phyloP scores from a whole-genome alignment of 2,329 filamentous ascomycete genomes.

The Epichloe aotearoae region DNA sequence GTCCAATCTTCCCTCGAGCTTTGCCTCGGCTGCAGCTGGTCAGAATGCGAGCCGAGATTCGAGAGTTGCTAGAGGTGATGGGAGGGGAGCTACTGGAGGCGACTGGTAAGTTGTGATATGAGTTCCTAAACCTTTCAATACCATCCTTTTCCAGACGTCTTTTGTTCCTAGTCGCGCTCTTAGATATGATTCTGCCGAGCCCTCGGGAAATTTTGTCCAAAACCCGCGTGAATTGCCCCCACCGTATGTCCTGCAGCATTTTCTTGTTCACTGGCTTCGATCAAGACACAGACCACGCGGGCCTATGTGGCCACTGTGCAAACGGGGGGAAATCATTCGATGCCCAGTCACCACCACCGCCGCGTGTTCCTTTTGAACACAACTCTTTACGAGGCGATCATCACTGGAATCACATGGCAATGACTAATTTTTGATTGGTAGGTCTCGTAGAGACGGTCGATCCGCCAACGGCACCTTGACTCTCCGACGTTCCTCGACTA shows the following conservation, averaged over 20 bases:
- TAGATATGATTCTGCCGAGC: not conserved
- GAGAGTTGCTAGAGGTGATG: constrained; percentile 44
- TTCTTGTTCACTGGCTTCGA: not conserved
- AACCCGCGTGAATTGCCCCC: not conserved
- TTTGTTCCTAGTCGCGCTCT: not conserved
- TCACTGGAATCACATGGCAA: not conserved
- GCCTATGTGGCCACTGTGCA: not conserved
- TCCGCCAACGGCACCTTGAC: constrained; percentile 50
- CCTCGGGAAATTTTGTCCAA: no score
- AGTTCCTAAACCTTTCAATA: not conserved
- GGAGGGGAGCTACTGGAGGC: constrained; percentile 43
- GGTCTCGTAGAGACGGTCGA: constrained; percentile 45
- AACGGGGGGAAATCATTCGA: not conserved
- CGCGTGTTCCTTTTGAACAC: not conserved
- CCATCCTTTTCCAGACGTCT: not conserved
- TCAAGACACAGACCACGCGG: not conserved
- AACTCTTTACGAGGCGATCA: not conserved
- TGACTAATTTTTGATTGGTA: constrained; percentile 14
- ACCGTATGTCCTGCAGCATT: not conserved
- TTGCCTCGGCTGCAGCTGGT: constrained; percentile 70
- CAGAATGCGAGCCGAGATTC: constrained; percentile 51
- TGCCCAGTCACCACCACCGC: not conserved
- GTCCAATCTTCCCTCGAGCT: constrained; percentile 68
- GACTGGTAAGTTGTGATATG: constrained; percentile 51
- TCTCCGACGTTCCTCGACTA: constrained; percentile 50